Evolutionary conservation across 768 basidiomycete species (phyloP).

Genomic region (Sporobolomyces pararoseus): DNA sequence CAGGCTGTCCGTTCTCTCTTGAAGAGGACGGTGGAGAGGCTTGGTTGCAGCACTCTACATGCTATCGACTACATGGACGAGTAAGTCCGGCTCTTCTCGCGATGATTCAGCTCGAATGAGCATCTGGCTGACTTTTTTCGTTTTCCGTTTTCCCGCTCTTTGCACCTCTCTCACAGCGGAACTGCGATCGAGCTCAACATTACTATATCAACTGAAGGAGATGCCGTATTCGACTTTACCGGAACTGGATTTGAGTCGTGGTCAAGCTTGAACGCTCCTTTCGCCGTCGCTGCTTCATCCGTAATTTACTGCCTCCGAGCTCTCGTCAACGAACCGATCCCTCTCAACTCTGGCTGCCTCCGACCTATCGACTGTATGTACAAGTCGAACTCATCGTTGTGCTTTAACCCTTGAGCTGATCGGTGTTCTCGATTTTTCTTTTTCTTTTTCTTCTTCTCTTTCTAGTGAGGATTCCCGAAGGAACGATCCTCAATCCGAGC

Average conservation of each 20-base stretch:
- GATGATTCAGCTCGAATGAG: too few species aligned
- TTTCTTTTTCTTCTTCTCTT: not conserved
- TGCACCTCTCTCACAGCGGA: slow-evolving; percentile 53
- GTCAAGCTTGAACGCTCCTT: slow-evolving; percentile 78
- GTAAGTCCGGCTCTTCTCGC: not conserved
- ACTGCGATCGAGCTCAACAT: slow-evolving; percentile 66
- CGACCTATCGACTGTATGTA: slow-evolving; percentile 34
- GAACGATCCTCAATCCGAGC: slow-evolving; percentile 73
- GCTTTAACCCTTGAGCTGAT: too few species aligned
- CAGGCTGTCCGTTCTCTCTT: slow-evolving; percentile 76
- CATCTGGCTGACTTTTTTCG: too few species aligned
- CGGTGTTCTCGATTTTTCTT: not conserved
- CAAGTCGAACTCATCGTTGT: too few species aligned
- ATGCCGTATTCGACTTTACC: slow-evolving; percentile 77
- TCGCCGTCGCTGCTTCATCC: slow-evolving; percentile 79
- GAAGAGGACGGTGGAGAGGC: slow-evolving; percentile 65
- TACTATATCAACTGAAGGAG: slow-evolving; percentile 67
- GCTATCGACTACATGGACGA: slow-evolving; percentile 83
- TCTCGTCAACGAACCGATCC: slow-evolving; percentile 46
- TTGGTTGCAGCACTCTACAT: slow-evolving; percentile 62
- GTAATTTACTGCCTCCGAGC: slow-evolving; percentile 84
- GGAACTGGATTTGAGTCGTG: slow-evolving; percentile 54
- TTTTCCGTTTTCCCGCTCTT: not conserved
- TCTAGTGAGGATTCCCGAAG: slow-evolving; percentile 66
- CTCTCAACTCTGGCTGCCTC: slow-evolving; percentile 15